Conservation (phyloP, 1,284 basidiomycete species). For the Neonothopanus nambi region DNA sequence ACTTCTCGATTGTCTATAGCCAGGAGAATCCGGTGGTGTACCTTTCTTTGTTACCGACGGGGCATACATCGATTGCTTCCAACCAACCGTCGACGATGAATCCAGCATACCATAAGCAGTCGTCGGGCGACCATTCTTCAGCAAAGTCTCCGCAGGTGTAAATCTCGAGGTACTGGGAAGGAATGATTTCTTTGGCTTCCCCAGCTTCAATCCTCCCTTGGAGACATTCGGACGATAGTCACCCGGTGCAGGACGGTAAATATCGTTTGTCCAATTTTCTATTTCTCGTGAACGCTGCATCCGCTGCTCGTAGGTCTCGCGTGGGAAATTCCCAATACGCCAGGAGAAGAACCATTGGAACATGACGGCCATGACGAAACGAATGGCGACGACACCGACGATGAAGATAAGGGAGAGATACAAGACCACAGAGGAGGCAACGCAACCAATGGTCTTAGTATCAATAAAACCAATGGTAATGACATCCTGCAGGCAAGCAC, state of each 20-base stretch:
- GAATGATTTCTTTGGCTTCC: slow-evolving; percentile 65
- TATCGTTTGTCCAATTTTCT: slow-evolving; percentile 96
- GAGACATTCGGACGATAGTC: slow-evolving; percentile 88
- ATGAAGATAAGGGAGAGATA: slow-evolving; percentile 97
- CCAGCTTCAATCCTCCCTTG: slow-evolving; percentile 58
- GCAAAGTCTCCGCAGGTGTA: slow-evolving; percentile 74
- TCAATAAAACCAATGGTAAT: slow-evolving; percentile 92
- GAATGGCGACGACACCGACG: slow-evolving; percentile 93
- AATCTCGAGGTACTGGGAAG: slow-evolving; percentile 86
- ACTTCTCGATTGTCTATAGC: slow-evolving; percentile 74
- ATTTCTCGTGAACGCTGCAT: slow-evolving; percentile 90
- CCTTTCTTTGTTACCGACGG: slow-evolving; percentile 48
- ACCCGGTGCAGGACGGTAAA: slow-evolving; percentile 92
- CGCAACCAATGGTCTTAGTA: slow-evolving; percentile 91
- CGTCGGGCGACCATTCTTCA: slow-evolving; percentile 66
- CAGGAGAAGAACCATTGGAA: slow-evolving; percentile 98
- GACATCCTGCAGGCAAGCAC: slow-evolving; percentile 85
- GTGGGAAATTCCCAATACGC: slow-evolving; percentile 91
- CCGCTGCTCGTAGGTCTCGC: slow-evolving; percentile 93
- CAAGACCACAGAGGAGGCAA: slow-evolving; percentile 92
- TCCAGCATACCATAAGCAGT: slow-evolving; percentile 80
- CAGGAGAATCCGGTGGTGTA: slow-evolving; percentile 78
- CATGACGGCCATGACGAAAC: slow-evolving; percentile 95
- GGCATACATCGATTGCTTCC: slow-evolving; percentile 68
- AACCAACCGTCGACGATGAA: slow-evolving; percentile 46